A percentile compares a stretch with the other conserved stretches of the same genome.
Conservation (phyloP, 228 moss, liverwort and hornwort species). For the Sphagnum magellanicum region DNA sequence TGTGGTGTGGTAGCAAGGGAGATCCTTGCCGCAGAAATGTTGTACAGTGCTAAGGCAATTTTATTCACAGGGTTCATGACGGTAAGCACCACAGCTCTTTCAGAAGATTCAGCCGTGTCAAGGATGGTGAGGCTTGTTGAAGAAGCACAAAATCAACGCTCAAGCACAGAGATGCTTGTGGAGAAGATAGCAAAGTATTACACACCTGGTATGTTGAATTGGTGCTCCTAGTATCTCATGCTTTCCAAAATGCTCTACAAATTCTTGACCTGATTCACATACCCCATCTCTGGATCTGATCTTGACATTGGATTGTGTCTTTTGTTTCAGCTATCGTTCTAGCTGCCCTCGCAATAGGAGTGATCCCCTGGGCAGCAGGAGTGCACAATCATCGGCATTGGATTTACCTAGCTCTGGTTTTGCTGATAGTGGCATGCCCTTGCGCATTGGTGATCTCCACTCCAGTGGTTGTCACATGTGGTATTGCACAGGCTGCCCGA, state of each 20-base stretch:
- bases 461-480: slow-evolving; percentile 87
- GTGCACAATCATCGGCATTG: slow-evolving; percentile 66
- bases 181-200: slow-evolving; percentile 90
- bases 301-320: background rate
- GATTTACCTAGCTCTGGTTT: slow-evolving; percentile 83
- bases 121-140: slow-evolving; percentile 94
- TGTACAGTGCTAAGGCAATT: too few species aligned
- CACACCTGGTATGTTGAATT: slow-evolving; percentile 59
- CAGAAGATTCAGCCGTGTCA: slow-evolving; percentile 79
- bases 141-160: slow-evolving; percentile 87
- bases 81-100: slow-evolving; percentile 74
- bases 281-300: too few species aligned
- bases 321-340: slow-evolving; percentile 67
- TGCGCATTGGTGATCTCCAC: slow-evolving; percentile 98
- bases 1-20: too few species aligned
- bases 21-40: too few species aligned
- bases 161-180: slow-evolving; percentile 74
- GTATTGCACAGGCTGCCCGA: slow-evolving; percentile 91
- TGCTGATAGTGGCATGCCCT: slow-evolving; percentile 88
- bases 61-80: slow-evolving; percentile 57
- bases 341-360: slow-evolving; percentile 55
- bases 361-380: slow-evolving; percentile 76
- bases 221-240: too few species aligned
- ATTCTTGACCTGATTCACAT: too few species aligned
- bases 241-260: too few species aligned